These are phyloP conservation scores for Sugiyamaella floridensis DNA, from an alignment of 805 yeast genomes.

Conservation along the genomic window DNA sequence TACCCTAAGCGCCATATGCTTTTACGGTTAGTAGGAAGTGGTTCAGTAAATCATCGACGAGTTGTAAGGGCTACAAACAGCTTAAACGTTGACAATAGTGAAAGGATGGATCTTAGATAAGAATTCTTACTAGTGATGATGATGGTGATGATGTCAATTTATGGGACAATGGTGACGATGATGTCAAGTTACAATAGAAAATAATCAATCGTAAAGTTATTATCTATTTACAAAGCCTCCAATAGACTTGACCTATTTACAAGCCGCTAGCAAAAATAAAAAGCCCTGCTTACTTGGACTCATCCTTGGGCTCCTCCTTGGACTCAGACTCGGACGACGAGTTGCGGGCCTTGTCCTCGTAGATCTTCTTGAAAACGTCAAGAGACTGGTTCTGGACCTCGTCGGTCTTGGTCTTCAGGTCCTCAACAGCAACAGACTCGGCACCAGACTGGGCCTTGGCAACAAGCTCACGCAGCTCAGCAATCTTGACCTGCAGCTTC, in stretches of 20 bases:
- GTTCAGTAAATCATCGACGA: too few species aligned
- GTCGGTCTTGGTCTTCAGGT: slow-evolving; percentile 72
- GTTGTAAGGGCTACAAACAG: too few species aligned
- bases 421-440: slow-evolving; percentile 56
- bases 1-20: too few species aligned
- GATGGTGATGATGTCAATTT: background rate
- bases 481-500: slow-evolving; percentile 47
- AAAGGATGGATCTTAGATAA: too few species aligned
- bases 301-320: slow-evolving; percentile 12
- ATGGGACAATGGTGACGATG: too few species aligned
- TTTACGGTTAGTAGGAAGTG: too few species aligned
- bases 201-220: background rate
- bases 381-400: slow-evolving; percentile 75
- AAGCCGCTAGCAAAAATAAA: background rate
- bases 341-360: slow-evolving; percentile 37
- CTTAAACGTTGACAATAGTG: too few species aligned
- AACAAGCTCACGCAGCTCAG: slow-evolving; percentile 65
- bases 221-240: background rate
- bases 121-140: too few species aligned
- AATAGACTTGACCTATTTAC: background rate
- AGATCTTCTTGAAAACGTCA: slow-evolving; percentile 75
- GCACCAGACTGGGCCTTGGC: slow-evolving; percentile 58
- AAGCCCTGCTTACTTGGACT: slow-evolving; percentile 11
- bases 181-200: background rate
- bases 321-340: slow-evolving; percentile 8